Percentiles rank a stretch among this genome's conserved stretches.
These are phyloP conservation scores for Tolypocladium paradoxum DNA, from an alignment of 2,329 filamentous ascomycete species.

Conservation along the genomic window DNA sequence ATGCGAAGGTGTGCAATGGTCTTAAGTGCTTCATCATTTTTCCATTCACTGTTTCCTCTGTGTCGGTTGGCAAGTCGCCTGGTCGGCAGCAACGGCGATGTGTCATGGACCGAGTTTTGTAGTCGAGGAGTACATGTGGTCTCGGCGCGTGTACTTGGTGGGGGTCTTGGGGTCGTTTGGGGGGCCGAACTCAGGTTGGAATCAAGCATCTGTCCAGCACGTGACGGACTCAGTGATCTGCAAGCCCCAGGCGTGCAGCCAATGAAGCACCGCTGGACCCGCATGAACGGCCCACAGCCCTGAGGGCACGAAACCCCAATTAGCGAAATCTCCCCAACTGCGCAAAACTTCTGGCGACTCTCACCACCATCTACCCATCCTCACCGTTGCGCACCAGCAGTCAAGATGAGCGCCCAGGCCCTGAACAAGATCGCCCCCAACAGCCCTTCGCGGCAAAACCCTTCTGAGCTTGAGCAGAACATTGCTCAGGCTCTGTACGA, in stretches of 20 bases:
- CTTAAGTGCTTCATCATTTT: no score
- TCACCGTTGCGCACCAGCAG: slow-evolving; percentile 27
- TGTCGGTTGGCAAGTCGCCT: no score
- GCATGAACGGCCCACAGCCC: neutral
- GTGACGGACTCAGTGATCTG: no score
- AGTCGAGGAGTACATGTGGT: no score
- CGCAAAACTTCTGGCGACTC: slow-evolving; percentile 18
- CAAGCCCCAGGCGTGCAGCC: neutral
- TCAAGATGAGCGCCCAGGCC: slow-evolving; percentile 56
- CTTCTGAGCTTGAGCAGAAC: slow-evolving; percentile 93
- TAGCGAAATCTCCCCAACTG: slow-evolving; percentile 20
- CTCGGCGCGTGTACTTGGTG: no score
- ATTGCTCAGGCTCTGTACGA: slow-evolving; percentile 97
- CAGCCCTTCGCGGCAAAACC: slow-evolving; percentile 91
- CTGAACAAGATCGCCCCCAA: slow-evolving; percentile 98
- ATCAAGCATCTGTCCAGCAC: no score
- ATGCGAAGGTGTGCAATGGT: no score
- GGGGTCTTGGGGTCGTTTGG: no score
- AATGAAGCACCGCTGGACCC: neutral
- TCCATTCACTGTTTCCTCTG: no score
- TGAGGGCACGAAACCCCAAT: slow-evolving; percentile 31
- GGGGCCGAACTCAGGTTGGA: no score
- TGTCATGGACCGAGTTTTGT: no score
- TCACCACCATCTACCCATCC: slow-evolving; percentile 17
- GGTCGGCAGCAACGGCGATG: no score